A percentile compares a stretch with the other conserved stretches of the same genome.
phyloP scores from a whole-genome alignment of 2,329 filamentous ascomycete species.

The Aspergillus niger region DNA sequence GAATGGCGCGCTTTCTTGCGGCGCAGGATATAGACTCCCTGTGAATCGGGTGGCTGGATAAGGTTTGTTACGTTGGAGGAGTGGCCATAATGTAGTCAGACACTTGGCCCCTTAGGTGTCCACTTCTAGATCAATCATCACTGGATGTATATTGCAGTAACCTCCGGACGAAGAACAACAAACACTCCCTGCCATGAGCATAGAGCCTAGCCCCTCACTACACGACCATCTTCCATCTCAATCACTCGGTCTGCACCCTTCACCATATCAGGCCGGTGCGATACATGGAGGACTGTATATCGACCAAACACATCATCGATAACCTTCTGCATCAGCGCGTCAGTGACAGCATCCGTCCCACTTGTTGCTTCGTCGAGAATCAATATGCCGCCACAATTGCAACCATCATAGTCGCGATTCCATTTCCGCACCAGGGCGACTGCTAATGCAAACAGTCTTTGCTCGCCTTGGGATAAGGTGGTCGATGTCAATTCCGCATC shows the following conservation, averaged over 20 bases:
- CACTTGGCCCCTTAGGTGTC: too few relatives aligned
- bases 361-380: constrained; percentile 1
- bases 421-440: background rate
- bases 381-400: background rate
- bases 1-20: too few relatives aligned
- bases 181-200: too few relatives aligned
- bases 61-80: too few relatives aligned
- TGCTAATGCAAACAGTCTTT: background rate
- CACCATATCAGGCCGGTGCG: background rate
- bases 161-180: too few relatives aligned
- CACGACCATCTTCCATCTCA: background rate
- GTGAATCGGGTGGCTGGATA: too few relatives aligned
- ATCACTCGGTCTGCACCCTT: background rate
- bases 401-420: background rate
- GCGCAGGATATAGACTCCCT: too few relatives aligned
- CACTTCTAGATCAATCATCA: too few relatives aligned
- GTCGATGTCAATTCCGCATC: background rate
- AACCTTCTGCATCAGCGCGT: background rate
- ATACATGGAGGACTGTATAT: background rate
- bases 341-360: background rate
- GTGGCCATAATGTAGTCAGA: too few relatives aligned
- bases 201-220: too few relatives aligned
- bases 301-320: background rate
- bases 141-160: too few relatives aligned
- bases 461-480: background rate